phyloP scores from a whole-genome alignment of 2,329 filamentous ascomycete genomes.

The Cladophialophora bantiana region DNA sequence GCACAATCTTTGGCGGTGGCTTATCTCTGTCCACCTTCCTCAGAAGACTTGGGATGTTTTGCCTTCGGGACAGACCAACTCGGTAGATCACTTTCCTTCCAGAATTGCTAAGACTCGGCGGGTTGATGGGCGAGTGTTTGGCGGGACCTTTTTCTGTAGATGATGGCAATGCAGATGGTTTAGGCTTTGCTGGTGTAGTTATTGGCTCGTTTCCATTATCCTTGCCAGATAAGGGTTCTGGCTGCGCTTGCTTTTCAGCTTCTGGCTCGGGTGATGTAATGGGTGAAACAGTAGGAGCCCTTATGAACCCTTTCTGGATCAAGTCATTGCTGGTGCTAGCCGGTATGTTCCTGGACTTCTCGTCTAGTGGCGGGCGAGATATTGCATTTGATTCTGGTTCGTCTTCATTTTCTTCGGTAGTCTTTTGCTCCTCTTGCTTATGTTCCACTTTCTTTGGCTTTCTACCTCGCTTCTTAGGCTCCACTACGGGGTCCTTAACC shows the following conservation, averaged over 20 bases:
- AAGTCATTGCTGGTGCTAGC: not conserved
- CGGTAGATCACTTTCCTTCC: constrained; percentile 34
- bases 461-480: constrained; percentile 40
- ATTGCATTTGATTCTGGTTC: not conserved
- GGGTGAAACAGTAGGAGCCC: constrained; percentile 28
- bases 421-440: constrained; percentile 16
- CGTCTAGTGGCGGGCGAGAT: constrained; percentile 25
- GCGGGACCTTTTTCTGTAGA: constrained; percentile 33
- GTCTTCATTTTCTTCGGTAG: constrained; percentile 20
- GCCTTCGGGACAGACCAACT: constrained; percentile 38
- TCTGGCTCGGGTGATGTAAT: constrained; percentile 29
- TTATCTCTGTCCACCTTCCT: constrained; percentile 40
- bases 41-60: constrained; percentile 40
- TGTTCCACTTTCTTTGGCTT: constrained; percentile 36
- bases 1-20: constrained; percentile 36
- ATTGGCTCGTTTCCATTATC: constrained; percentile 13
- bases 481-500: constrained; percentile 22
- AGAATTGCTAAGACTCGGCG: constrained; percentile 17
- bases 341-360: constrained; percentile 30
- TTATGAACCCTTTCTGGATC: constrained; percentile 1
- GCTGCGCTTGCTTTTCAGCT: not conserved
- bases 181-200: constrained; percentile 23
- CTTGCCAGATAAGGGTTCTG: constrained; percentile 1
- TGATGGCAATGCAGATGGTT: not conserved
- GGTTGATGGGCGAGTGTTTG: constrained; percentile 40